These are phyloP conservation scores for Talaromyces sp. DNA, from an alignment of 2,329 filamentous ascomycete genomes.

Conservation along the genomic window DNA sequence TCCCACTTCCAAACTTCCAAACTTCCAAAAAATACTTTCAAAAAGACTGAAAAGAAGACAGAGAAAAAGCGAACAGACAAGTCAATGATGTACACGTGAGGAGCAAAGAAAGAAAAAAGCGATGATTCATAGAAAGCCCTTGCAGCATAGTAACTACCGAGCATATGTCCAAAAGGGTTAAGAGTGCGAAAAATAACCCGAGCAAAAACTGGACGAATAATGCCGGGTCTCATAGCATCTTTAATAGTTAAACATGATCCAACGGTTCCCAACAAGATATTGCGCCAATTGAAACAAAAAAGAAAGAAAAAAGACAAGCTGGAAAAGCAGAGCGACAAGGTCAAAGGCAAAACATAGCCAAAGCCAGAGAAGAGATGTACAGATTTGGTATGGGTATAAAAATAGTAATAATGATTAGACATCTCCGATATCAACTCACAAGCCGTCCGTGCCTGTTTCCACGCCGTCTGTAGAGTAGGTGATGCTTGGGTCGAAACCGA, in stretches of 20 bases:
- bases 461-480: constrained; percentile 37
- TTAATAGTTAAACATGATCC: background rate
- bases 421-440: constrained; percentile 1
- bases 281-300: background rate
- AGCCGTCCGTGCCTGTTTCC: constrained; percentile 29
- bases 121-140: background rate
- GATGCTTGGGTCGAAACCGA: constrained; percentile 39
- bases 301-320: constrained; percentile 8
- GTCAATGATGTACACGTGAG: constrained; percentile 5
- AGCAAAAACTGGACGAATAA: background rate
- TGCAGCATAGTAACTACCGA: background rate
- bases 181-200: background rate
- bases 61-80: background rate
- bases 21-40: constrained; percentile 2
- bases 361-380: constrained; percentile 28
- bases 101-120: constrained; percentile 9
- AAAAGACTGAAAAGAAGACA: background rate
- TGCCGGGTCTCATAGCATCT: background rate
- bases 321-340: constrained; percentile 20
- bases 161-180: background rate
- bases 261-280: background rate
- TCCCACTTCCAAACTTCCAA: background rate
- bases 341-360: constrained; percentile 12
- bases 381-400: constrained; percentile 15
- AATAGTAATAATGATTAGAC: constrained; percentile 1